A percentile compares a stretch with the other conserved stretches of the same genome.
Conservation (phyloP, 2,329 filamentous ascomycete species). For the Phialemonium atrogriseum region DNA sequence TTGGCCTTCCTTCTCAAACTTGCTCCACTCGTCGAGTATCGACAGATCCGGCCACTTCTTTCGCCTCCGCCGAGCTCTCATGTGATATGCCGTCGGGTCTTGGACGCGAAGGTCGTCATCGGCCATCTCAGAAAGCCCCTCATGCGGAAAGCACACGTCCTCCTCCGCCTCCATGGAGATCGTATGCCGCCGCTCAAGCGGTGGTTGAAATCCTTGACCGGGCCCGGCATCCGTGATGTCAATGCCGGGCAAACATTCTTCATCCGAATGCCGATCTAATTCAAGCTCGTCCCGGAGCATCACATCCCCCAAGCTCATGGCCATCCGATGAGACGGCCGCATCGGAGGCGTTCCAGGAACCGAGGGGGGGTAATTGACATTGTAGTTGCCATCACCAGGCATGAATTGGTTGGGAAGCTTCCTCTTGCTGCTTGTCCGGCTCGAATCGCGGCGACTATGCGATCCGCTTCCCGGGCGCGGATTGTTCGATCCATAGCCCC, state of each 20-base stretch:
- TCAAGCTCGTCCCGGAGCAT: constrained; percentile 62
- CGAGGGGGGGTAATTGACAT: constrained; percentile 62
- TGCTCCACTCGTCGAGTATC: constrained; percentile 81
- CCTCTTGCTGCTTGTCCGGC: constrained; percentile 41
- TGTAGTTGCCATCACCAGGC: constrained; percentile 36
- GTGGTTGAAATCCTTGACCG: too few species aligned
- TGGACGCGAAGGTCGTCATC: constrained; percentile 60
- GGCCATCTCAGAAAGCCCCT: constrained; percentile 69
- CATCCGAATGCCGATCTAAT: background rate
- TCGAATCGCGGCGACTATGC: constrained; percentile 38
- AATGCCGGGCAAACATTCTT: background rate
- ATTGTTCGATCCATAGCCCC: constrained; percentile 35
- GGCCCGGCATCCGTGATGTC: too few species aligned
- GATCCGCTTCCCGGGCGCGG: constrained; percentile 20
- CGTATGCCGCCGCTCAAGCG: constrained; percentile 44
- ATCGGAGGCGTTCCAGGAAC: constrained; percentile 54
- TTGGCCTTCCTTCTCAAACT: constrained; percentile 79
- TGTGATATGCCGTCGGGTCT: constrained; percentile 21
- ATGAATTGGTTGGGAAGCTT: constrained; percentile 20
- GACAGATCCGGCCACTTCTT: constrained; percentile 80
- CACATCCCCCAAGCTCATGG: constrained; percentile 57
- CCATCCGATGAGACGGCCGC: constrained; percentile 37
- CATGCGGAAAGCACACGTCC: constrained; percentile 87
- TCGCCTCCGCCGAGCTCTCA: constrained; percentile 48
- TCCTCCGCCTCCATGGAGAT: constrained; percentile 62